These are phyloP conservation scores for Aspergillus vadensis DNA, from an alignment of 2,329 filamentous ascomycete genomes.

Conservation along the genomic window DNA sequence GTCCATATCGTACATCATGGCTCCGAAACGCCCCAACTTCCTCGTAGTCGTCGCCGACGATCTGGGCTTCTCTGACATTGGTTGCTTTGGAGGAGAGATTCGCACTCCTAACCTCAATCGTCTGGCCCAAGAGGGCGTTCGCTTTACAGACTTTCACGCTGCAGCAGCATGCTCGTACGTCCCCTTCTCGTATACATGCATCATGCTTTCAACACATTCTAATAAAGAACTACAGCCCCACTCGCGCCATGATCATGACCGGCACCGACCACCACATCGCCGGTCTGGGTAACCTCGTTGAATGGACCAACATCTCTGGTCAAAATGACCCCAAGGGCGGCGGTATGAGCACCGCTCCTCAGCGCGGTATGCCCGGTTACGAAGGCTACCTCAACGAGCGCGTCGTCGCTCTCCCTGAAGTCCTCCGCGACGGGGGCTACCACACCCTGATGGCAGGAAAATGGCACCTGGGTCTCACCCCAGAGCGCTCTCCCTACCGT, in stretches of 20 bases:
- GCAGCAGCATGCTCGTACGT: conserved; percentile 62
- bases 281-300: conserved; percentile 60
- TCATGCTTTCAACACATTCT: background rate
- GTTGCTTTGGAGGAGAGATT: conserved; percentile 63
- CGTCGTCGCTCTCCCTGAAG: conserved; percentile 60
- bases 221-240: conserved; percentile 44
- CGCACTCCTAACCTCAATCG: conserved; percentile 61
- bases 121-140: conserved; percentile 54
- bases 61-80: conserved; percentile 62
- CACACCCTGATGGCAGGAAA: conserved; percentile 64
- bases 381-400: conserved; percentile 65
- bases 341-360: conserved; percentile 55
- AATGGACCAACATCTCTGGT: conserved; percentile 59
- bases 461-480: conserved; percentile 64
- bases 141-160: conserved; percentile 66
- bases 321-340: conserved; percentile 57
- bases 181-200: background rate
- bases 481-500: conserved; percentile 57
- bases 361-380: conserved; percentile 62
- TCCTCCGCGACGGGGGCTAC: conserved; percentile 62
- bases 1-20: conserved; percentile 21
- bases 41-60: conserved; percentile 62
- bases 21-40: conserved; percentile 58
- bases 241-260: conserved; percentile 67
- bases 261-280: conserved; percentile 61